These are phyloP conservation scores for Backusella macrospora DNA, from an alignment of 192 early-diverging fungal genomes.

Conservation along the genomic window DNA sequence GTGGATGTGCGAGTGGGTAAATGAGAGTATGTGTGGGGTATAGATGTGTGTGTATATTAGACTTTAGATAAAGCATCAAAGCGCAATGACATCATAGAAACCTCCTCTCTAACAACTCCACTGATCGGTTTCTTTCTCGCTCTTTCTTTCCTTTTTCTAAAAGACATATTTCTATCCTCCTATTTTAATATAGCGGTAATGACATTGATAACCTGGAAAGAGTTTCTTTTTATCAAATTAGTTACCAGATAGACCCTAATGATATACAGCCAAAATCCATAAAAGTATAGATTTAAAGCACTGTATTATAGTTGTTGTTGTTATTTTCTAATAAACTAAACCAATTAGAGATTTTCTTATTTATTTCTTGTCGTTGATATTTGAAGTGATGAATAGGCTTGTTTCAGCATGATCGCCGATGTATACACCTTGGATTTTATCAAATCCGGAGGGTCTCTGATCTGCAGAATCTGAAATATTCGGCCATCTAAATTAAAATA, in stretches of 20 bases:
- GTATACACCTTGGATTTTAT: no score
- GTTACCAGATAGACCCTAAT: not conserved
- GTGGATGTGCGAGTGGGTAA: not conserved
- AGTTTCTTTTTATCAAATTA: not conserved
- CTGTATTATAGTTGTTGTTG: not conserved
- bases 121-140: not conserved
- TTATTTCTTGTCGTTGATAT: not conserved
- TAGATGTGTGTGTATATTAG: not conserved
- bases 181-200: not conserved
- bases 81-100: constrained; percentile 6
- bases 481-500: not conserved
- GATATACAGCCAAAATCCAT: not conserved
- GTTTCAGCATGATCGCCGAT: not conserved
- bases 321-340: not conserved
- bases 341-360: not conserved
- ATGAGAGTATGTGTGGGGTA: not conserved
- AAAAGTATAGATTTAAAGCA: not conserved
- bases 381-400: not conserved
- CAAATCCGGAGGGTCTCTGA: not conserved
- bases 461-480: constrained; percentile 7
- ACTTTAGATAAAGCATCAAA: not conserved
- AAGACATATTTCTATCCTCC: not conserved
- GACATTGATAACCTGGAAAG: no score
- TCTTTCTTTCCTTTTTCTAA: not conserved
- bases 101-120: not conserved